Base-by-base conservation (phyloP, 83 land plant genomes). In the Picea abies region DNA sequence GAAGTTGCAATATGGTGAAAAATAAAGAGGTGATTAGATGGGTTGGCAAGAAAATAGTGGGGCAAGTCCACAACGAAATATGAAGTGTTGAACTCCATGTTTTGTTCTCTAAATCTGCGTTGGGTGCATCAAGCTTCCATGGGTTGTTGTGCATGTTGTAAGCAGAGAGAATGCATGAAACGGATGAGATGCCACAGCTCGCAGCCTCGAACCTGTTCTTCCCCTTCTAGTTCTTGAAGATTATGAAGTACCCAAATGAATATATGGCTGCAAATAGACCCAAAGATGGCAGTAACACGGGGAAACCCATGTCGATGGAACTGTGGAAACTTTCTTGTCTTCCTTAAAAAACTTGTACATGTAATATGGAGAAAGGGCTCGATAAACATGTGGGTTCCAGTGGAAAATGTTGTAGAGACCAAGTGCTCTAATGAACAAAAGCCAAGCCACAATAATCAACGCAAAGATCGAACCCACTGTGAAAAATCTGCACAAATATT, bases 21-120 rank as follows among this genome's bases (percentile, higher is more conserved):
- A 47, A 87, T 87, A 76, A 84, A 87, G 68, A 87, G 88, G 56
- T 84, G 84, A 61, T 86, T 86, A 73, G 75, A 81, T 29, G 88
- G 87, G 72, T 81, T 86, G 16, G 68, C 75, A 63, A 79, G 25
- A 17, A 86, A 63, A 22, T 84, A 86, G 63, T 86, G 79, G 61
- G 80, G 63, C 81, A 86, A 80, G 62, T 86, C 88, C 15, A 83
- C 88, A 19, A 84, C 26, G 67, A 86, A 86, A 70, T 86, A 86
- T 23, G 88, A 86, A 81, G 52, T 60, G 16, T 80, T 85, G 75
- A 79, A 87, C 83, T 87, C 88, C 88, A 87, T 87, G 58, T 60
- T 71, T 44, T 63, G 76, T 84, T 70, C 83, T 87, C 80, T 37
- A 76, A 81, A 6, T 15, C 9, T 1, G 86, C 84, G 63, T 84